Base-by-base conservation (phyloP, 495 filamentous ascomycete species). In the Tirmania nivea region DNA sequence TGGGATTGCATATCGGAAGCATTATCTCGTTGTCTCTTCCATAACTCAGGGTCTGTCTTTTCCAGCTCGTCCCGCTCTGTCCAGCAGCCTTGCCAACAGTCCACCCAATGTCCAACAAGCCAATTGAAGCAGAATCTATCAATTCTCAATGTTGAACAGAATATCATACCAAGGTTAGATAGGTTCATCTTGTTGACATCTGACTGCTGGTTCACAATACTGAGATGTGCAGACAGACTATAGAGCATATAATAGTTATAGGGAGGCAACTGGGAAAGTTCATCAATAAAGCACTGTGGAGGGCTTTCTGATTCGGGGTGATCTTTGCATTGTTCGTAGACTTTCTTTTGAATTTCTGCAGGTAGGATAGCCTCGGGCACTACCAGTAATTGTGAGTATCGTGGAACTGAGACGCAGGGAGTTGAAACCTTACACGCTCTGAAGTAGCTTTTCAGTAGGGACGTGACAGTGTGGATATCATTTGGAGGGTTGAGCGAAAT, bases 201-300 rank as follows among this genome's bases (percentile, higher is more conserved):
- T n/a, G 62, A 65, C 34, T 59, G 61, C 5, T 51, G 35, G 25
- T 54, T 55, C 17, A 65, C 54, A 21, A 55, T 60, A 10, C 59
- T 57, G n/a, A 65, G 55, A 48, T 65, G 62, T 6, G 62, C 61
- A 36, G 63, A 65, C 6, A 65, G 52, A 35, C 59, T 54, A 51
- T 62, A 56, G 34, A 65, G 62, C 20, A 65, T 54, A 19, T 65
- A 65, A 49, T 65, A 65, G 35, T 65, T 65, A 53, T 65, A 65
- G 47, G 62, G 62, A 31, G 62, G 62, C 16, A 65, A 57, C 14
- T 57, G 59, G 25, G 62, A 64, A 17, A 65, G 50, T 17, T 64
- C 62, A 14, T 65, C 62, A 19, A 65, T 37, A 48, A 65, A 65
- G 12, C 56, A 59, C 42, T 61, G 53, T 4, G 62, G 62, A 7